Evolutionary conservation across 2,329 filamentous ascomycete genomes (phyloP), one percentile per base, ranked within the genome.

Genomic region (Blastomyces parvus): DNA sequence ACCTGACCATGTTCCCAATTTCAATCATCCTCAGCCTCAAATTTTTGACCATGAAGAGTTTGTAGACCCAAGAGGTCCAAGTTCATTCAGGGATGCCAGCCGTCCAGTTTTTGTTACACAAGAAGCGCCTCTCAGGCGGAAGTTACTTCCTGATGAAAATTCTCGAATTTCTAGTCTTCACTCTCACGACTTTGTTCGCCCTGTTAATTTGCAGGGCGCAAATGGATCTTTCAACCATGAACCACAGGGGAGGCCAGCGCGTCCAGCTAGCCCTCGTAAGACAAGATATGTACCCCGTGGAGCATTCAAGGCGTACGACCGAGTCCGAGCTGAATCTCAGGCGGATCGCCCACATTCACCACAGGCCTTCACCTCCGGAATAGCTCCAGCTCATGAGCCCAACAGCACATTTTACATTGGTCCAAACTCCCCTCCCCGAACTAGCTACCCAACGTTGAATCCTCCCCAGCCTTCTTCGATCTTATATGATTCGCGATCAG

Each of bases 111-210:
- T 63, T 61, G 60, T 68, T 42, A 57, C 65, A 42, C 65, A 70
- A 62, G 67, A 67, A 57, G 33, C 64, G 30, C 63, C 65, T 42
- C 64, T 66, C 30, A 69, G 67, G 55, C 71, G 70, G 53, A 60
- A 60, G 14, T 30, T 59, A 52, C 50, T 50, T 30, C 59, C 50
- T 64, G 38, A 63, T 46, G 53, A 63, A 62, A 62, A 63, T 55
- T 56, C 61, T 48, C 60, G 61, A 38, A 25, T 60, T 30, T 61
- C 63, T 42, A 69, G 68, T 38, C 67, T 72, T 42, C 74, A 77
- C 67, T 73, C 74, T 14, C 71, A 75, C 64, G 74, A 71, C 63
- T 76, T 77, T 66, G 70, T 76, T 62, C 73, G 73, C 62, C 69
- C 70, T 44, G 65, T 76, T 68, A 71, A 71, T 60, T 64, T 69